Base-by-base conservation (phyloP, 225 moss, liverwort and hornwort genomes). In the Physcomitrellopsis africana region DNA sequence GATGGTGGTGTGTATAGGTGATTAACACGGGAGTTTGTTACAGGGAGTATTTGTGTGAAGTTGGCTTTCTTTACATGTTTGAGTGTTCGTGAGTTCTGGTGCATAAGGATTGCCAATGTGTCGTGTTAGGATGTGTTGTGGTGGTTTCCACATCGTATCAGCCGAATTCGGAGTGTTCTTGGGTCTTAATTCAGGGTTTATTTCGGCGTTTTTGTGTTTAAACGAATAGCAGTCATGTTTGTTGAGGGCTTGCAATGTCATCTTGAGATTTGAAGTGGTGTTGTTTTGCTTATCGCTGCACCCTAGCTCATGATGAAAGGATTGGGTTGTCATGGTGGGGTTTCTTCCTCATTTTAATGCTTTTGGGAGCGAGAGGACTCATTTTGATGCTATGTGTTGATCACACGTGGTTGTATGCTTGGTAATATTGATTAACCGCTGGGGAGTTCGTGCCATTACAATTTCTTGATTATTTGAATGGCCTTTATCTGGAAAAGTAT, bases 251-350 rank as follows among this genome's bases (percentile, higher is more conserved):
- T 51, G 23, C 52, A 77, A 68, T 22, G n/a, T 19, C 60, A 11
- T n/a, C 22, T 70, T 26, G 76, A 80, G 65, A 76, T 76, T 65
- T 58, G 55, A 83, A 67, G 66, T 80, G 69, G 80, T 53, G 65
- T 56, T 60, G 10, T 42, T 19, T 19, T 68, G 22, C 11, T 1
- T 73, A 41, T 51, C 9, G 1, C 49, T 51, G 37, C 61, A 16
- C 60, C 2, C 53, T 41, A 63, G 52, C 24, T 9, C 41, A 43
- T 43, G 23, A 53, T 67, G 65, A 52, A 26, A 45, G 18, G 49
- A 51, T 57, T 74, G 51, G 49, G 23, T 63, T 81, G 49, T n/a
- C 48, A 60, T 71, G 6, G 26, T 64, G 53, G 46, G 13, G 15
- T 60, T 9, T 45, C 44, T 44, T 57, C 11, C 0, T 65, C 19